Evolutionary conservation across 805 yeast species (phyloP), one percentile per base, ranked within the genome.

Genomic region (Vanderwaltozyma yarrowii): DNA sequence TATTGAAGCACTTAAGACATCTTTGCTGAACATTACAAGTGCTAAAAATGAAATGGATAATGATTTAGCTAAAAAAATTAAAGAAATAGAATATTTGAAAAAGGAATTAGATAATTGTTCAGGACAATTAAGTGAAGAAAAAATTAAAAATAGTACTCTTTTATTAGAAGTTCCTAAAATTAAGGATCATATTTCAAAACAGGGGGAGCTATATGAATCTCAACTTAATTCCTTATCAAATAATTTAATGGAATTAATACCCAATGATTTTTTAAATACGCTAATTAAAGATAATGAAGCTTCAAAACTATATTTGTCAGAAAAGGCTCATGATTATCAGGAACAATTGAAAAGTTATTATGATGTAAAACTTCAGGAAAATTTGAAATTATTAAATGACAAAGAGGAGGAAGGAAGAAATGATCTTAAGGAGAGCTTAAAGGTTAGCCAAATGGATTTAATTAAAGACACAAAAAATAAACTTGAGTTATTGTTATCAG

Each of bases 71-170:
- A 50, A 37, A 42, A 57, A 51, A 43, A 43, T 43, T 20, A 61
- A 57, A 38, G 69, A 66, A 16, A 59, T 67, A 14, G 54, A 52
- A 14, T 49, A 53, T 20, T 45, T 67, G 25, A 62, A 58, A 40
- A 41, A 56, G 27, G 66, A 61, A 36, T 43, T 67, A 5, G 67
- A 69, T 49, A 68, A 68, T 39, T 55, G 65, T 18, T 61, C 72
- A 9, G 73, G 74, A 1, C 59, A 66, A 33, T 52, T 71, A 30
- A 66, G 70, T 8, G 75, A 70, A 38, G 73, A 70, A 44, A 70
- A 66, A 38, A 53, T 68, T 11, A 65, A 58, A 37, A 63, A 50
- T 33, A 42, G 46, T 25, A 44, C 52, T 2, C 35, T 57, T 6
- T 20, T 51, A 5, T 46, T 49, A 18, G 56, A 56, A 30, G 30